Evolutionary conservation across 306 rosid species (phyloP).

Genomic region (Trifolium pratense): DNA sequence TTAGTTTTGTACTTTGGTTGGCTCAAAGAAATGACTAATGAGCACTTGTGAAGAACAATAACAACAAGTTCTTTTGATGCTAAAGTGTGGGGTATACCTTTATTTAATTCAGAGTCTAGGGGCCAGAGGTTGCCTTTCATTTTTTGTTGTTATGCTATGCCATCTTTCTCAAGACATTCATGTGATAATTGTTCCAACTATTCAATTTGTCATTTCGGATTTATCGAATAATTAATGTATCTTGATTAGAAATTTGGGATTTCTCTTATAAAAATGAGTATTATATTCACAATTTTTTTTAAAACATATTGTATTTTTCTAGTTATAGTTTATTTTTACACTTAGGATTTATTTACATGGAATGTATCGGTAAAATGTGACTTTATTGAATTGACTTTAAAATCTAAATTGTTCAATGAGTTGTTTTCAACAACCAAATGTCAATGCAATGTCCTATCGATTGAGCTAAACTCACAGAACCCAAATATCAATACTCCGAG

Average conservation of each 20-base stretch:
- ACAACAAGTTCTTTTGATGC: background rate
- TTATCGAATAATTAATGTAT: no score
- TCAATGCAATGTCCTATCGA: no score
- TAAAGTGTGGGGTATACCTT: slow-evolving; percentile 43
- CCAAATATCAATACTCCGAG: no score
- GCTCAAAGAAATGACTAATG: slow-evolving; percentile 48
- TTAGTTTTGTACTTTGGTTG: slow-evolving; percentile 27
- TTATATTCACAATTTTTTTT: no score
- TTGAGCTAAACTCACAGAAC: no score
- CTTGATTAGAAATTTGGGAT: no score
- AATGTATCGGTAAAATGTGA: background rate
- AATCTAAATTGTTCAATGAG: background rate
- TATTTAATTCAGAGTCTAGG: slow-evolving; percentile 39
- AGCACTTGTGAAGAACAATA: slow-evolving; percentile 12
- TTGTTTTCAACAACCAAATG: background rate
- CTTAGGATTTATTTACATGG: background rate
- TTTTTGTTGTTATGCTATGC: slow-evolving; percentile 25
- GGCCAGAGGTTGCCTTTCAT: background rate
- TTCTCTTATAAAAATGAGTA: no score
- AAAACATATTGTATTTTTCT: background rate
- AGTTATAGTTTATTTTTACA: background rate
- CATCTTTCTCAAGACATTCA: slow-evolving; percentile 18
- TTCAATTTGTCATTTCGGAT: no score
- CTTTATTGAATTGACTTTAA: background rate
- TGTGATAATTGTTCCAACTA: background rate